These are phyloP conservation scores for Verbascum thapsus DNA, from an alignment of 257 asterid species.

Conservation along the genomic window DNA sequence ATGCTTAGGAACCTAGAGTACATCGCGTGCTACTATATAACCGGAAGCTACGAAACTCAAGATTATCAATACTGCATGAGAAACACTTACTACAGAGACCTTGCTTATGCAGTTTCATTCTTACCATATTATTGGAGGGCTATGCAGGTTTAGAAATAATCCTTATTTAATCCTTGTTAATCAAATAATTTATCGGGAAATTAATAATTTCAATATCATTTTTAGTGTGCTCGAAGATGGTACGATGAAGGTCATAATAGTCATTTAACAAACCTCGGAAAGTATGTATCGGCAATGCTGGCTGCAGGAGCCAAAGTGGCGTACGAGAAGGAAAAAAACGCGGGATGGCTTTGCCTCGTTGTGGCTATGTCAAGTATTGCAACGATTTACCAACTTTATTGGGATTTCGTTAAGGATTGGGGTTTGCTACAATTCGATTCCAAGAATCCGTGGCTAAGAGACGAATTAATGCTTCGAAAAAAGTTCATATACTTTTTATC, in stretches of 20 bases:
- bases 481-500: constrained; percentile 77
- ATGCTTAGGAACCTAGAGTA: constrained; percentile 77
- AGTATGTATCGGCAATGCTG: constrained; percentile 94
- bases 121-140: constrained; percentile 97
- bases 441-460: constrained; percentile 93
- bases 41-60: constrained; percentile 84
- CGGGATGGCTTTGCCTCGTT: constrained; percentile 76
- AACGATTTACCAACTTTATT: constrained; percentile 81
- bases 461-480: constrained; percentile 67
- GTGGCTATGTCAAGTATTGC: constrained; percentile 72
- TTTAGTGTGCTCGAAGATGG: constrained; percentile 93
- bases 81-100: constrained; percentile 71
- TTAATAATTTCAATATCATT: background rate
- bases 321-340: constrained; percentile 70
- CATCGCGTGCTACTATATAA: constrained; percentile 80
- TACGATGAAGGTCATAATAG: constrained; percentile 89
- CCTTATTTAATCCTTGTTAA: background rate
- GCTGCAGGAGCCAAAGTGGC: constrained; percentile 96
- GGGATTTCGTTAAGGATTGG: constrained; percentile 98
- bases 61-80: constrained; percentile 78
- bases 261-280: constrained; percentile 81
- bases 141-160: constrained; percentile 63
- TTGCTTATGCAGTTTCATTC: constrained; percentile 91
- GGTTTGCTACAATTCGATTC: constrained; percentile 78
- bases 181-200: background rate